Conservation (phyloP, 441 rosid species). For the Biscutella laevigata region DNA sequence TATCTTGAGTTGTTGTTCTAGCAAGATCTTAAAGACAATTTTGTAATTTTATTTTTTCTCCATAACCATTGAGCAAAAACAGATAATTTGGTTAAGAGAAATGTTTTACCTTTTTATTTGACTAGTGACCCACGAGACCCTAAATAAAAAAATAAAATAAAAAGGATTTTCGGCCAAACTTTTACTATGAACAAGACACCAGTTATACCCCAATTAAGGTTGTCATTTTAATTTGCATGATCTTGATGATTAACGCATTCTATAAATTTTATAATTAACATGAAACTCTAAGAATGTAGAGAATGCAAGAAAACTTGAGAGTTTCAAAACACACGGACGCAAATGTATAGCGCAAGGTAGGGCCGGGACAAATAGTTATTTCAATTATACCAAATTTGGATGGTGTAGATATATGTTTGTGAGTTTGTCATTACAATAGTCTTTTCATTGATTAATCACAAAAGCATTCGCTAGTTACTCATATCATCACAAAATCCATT, state of each 20-base stretch:
- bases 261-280: neutral
- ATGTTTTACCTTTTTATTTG: neutral
- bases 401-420: no score
- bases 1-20: neutral
- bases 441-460: no score
- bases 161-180: neutral
- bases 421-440: no score
- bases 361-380: no score
- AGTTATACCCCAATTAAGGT: neutral
- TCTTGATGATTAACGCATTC: neutral
- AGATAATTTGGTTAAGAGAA: neutral
- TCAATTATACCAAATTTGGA: no score
- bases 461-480: no score
- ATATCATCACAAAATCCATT: no score
- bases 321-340: no score
- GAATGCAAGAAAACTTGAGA: no score
- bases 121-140: neutral
- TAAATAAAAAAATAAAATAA: neutral
- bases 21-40: neutral
- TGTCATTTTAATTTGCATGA: neutral
- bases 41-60: no score
- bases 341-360: no score
- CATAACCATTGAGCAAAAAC: neutral
- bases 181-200: neutral
- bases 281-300: no score